Percentiles rank a stretch among this genome's conserved stretches.
phyloP scores from a whole-genome alignment of 2,329 filamentous ascomycete species.

The Paraconiothyrium brasiliense region DNA sequence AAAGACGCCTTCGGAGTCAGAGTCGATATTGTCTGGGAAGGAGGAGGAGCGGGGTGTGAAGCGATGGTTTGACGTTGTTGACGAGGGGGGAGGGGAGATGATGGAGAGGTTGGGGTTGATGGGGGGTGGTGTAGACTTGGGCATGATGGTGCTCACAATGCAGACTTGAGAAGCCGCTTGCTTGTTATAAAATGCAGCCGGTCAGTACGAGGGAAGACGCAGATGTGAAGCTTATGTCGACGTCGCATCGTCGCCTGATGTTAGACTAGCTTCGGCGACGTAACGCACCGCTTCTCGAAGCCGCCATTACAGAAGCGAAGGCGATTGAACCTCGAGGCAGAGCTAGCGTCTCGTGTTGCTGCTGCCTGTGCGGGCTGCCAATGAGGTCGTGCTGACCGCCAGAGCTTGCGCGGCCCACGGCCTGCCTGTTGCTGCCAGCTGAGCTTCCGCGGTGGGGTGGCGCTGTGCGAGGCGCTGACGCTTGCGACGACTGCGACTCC shows the following conservation, averaged over 20 bases:
- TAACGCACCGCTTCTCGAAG: conserved; percentile 1
- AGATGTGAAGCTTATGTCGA: conserved; percentile 10
- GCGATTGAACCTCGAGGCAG: neutral
- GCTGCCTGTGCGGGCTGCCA: conserved; percentile 16
- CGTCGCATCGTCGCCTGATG: neutral
- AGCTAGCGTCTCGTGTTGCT: conserved; percentile 10
- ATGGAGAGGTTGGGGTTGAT: conserved; percentile 20
- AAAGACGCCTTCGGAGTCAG: conserved; percentile 38
- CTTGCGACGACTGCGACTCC: conserved; percentile 6
- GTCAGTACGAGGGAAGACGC: too few species aligned
- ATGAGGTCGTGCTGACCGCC: conserved; percentile 5
- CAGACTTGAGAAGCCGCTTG: neutral
- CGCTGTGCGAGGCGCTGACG: conserved; percentile 3
- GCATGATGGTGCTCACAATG: conserved; percentile 28
- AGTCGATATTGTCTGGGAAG: conserved; percentile 38
- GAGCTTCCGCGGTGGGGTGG: neutral
- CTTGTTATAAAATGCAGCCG: neutral
- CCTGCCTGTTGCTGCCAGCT: conserved; percentile 4
- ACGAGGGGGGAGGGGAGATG: conserved; percentile 24
- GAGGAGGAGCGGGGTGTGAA: conserved; percentile 42
- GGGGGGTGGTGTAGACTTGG: conserved; percentile 22
- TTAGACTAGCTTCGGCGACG: neutral
- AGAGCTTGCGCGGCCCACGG: conserved; percentile 31
- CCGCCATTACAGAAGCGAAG: conserved; percentile 12
- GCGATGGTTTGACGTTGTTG: conserved; percentile 28